Evolutionary conservation across 495 filamentous ascomycete genomes (phyloP), one percentile per base, ranked within the genome.

Genomic region (Aspergillus affinis): DNA sequence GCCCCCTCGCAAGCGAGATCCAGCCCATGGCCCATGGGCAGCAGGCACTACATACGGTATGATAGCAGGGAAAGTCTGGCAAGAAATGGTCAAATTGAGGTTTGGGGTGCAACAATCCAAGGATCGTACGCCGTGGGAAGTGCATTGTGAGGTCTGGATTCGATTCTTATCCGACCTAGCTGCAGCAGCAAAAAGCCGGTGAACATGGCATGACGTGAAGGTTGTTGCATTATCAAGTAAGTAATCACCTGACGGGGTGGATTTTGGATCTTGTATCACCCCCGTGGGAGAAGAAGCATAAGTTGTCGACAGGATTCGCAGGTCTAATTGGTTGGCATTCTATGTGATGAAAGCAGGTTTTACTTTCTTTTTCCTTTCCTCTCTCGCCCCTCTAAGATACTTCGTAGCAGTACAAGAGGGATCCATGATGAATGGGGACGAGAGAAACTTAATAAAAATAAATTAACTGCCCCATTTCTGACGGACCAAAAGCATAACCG

Each of bases 71-170:
- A 26, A 26, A 26, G 23, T 26, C 23, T 26, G 23, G 2, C 23
- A 26, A 26, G 23, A 26, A 2, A 26, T 2, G 4, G 23, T 26
- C 2, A 4, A 26, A 4, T 26, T 26, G 23, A 26, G 4, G 23
- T 26, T 26, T 26, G 23, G 4, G 4, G 23, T 26, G 23, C 23
- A 26, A 26, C 45, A 32, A 32, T 20, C 5, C 18, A 44, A 8
- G 41, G 19, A 56, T 15, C 21, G 3, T 23, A 48, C 52, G 57
- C 57, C 53, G 59, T 57, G 53, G 57, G 23, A 26, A 26, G 57
- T 59, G 53, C 36, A 56, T 52, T 54, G 30, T 51, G 44, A 29
- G 46, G 15, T 41, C 19, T 55, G 52, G 29, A 54, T 53, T 60
- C n/a, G n/a, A n/a, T n/a, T n/a, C n/a, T n/a, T n/a, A n/a, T n/a